Evolutionary conservation across 495 filamentous ascomycete species (phyloP), one percentile per base, ranked within the genome.

Genomic region (Jackrogersella minutella): DNA sequence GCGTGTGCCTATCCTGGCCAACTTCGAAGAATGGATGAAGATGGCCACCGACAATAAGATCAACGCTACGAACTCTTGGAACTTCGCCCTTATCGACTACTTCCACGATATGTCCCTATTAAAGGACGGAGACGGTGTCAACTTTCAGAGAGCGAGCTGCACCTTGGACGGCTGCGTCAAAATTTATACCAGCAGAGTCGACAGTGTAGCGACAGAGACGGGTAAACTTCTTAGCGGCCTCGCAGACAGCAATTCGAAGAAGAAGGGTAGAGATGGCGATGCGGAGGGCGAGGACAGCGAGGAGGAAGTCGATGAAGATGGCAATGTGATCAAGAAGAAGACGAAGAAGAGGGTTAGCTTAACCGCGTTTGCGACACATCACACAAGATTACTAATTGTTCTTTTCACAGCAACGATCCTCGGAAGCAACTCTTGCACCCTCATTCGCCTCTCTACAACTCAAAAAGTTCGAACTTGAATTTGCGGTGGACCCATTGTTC

Each of bases 1-100:
- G 82, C 90, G 95, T 39, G 91, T 97, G 30, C 96, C 95, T 0
- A 90, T 99, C 57, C 75, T 98, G 52, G 96, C 96, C 52, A 98
- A 98, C 78, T 99, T 98, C 71, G 95, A 99, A 77, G 96, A 99
- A 73, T 98, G 95, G 95, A 98, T 99, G 96, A 99, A 98, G 85
- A 93, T 98, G 92, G 96, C 96, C 8, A 98, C 94, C 19, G 95
- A 99, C 81, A 99, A 99, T 82, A 99, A 99, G 83, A 99, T 99
- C 79, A 99, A 98, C 74, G 96, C 95, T 39, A 88, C 91, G 21
- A 99, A 99, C 76, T 97, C 95, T 14, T 99, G 95, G 95, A 97
- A 98, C 72, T 97, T 99, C 77, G 95, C 95, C 1, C 85, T 99
- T 5, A 99, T 99, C 73, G 95, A 99, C 76, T 99, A 99, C 76